Conservation (phyloP, 163 green algal genomes). For the Picocystis sp. region DNA sequence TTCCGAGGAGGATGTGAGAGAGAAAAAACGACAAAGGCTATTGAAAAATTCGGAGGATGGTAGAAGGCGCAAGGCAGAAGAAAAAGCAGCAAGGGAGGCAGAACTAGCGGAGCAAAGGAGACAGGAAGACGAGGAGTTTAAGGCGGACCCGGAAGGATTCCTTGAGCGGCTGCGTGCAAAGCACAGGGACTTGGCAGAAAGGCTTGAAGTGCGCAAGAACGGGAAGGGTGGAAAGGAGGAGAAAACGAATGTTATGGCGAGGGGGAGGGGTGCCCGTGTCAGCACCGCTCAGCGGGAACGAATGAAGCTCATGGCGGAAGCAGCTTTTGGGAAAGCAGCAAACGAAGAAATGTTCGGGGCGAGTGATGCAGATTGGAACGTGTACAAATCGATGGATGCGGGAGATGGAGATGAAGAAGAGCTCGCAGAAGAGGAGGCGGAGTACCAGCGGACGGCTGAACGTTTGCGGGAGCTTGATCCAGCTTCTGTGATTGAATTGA, state of each 20-base stretch:
- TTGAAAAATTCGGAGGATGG: constrained; percentile 16
- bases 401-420: constrained; percentile 9
- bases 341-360: constrained; percentile 20
- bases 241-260: background rate
- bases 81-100: constrained; percentile 8
- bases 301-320: constrained; percentile 23
- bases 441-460: constrained; percentile 9
- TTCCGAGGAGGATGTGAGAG: constrained; percentile 14
- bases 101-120: constrained; percentile 2
- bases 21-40: constrained; percentile 17
- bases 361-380: constrained; percentile 24
- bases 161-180: constrained; percentile 12
- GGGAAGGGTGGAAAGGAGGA: background rate
- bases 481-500: no score
- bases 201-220: no score
- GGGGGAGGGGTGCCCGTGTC: constrained; percentile 12
- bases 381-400: constrained; percentile 24
- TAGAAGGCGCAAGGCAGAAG: constrained; percentile 12
- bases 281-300: constrained; percentile 16
- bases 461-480: no score
- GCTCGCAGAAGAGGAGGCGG: constrained; percentile 10
- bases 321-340: constrained; percentile 9
- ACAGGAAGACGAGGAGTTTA: constrained; percentile 11
- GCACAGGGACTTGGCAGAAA: background rate
- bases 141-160: constrained; percentile 17